These are phyloP conservation scores for Collybia sordida DNA, from an alignment of 768 basidiomycete species.

Conservation along the genomic window DNA sequence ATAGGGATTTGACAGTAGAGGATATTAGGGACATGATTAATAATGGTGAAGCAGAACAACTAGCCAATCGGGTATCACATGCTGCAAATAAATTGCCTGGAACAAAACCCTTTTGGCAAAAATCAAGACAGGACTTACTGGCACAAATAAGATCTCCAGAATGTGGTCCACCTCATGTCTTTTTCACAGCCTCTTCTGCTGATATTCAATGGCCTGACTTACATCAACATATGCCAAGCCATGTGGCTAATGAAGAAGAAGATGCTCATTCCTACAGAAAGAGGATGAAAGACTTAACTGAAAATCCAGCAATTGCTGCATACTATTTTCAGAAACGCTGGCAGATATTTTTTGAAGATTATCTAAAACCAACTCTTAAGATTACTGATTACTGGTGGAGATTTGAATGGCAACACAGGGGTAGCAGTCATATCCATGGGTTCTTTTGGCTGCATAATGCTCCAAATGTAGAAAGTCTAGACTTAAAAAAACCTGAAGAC, in stretches of 20 bases:
- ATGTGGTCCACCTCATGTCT: no score
- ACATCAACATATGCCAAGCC: slow-evolving; percentile 26
- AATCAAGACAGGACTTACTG: no score
- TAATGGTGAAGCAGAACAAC: slow-evolving; percentile 7
- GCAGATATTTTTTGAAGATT: slow-evolving; percentile 17
- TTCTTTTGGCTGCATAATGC: neutral
- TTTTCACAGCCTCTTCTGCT: slow-evolving; percentile 23
- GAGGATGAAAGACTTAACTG: slow-evolving; percentile 14
- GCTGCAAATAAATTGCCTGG: slow-evolving; percentile 15
- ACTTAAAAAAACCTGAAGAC: slow-evolving; percentile 4
- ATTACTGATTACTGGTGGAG: no score
- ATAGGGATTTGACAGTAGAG: slow-evolving; percentile 6
- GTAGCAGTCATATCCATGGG: neutral
- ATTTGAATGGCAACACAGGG: slow-evolving; percentile 9
- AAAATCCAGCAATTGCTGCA: slow-evolving; percentile 22
- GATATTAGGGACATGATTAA: slow-evolving; percentile 17
- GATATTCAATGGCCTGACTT: slow-evolving; percentile 31
- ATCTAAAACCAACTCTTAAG: slow-evolving; percentile 10
- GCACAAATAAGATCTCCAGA: slow-evolving; percentile 16
- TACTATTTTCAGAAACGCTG: slow-evolving; percentile 19
- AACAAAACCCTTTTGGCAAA: slow-evolving; percentile 21
- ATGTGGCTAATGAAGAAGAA: slow-evolving; percentile 15
- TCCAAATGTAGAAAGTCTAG: slow-evolving; percentile 1
- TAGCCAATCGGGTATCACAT: slow-evolving; percentile 6
- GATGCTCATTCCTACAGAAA: slow-evolving; percentile 6